Conservation (phyloP, 805 yeast species). For the Clavispora fructus region DNA sequence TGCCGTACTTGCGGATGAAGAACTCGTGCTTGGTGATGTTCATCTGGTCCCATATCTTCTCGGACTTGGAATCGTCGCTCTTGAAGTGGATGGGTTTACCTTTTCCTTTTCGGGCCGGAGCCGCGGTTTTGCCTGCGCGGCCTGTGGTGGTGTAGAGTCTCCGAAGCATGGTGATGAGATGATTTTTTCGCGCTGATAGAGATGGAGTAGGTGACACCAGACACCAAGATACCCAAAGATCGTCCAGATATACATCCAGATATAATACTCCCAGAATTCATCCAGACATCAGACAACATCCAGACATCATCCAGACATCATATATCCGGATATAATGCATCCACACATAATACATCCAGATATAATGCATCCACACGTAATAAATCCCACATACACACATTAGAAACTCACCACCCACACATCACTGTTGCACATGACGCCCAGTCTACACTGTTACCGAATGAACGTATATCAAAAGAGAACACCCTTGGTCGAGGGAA, state of each 20-base stretch:
- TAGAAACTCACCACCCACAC: no score
- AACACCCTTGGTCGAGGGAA: constrained; percentile 96
- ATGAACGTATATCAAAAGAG: constrained; percentile 41
- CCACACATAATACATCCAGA: no score
- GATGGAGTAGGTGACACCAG: background rate
- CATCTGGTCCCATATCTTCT: constrained; percentile 64
- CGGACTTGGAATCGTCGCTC: background rate
- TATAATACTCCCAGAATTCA: no score
- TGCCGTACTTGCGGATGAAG: constrained; percentile 60
- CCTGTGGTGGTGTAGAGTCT: constrained; percentile 9
- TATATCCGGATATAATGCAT: no score
- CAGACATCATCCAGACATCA: no score
- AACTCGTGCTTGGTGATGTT: constrained; percentile 58
- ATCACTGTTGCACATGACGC: no score
- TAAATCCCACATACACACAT: no score
- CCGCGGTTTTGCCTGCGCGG: constrained; percentile 6
- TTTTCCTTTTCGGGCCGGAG: background rate
- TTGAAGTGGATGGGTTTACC: background rate
- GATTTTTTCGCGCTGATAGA: background rate
- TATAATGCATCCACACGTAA: no score
- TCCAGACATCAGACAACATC: no score
- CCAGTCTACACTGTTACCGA: no score
- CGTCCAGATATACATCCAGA: no score
- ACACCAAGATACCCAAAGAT: no score
- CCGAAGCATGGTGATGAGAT: background rate